A percentile compares a stretch with the other conserved stretches of the same genome.
Evolutionary conservation across 2,329 filamentous ascomycete species (phyloP).

Genomic region (Teratosphaeria pseudoeucalypti): DNA sequence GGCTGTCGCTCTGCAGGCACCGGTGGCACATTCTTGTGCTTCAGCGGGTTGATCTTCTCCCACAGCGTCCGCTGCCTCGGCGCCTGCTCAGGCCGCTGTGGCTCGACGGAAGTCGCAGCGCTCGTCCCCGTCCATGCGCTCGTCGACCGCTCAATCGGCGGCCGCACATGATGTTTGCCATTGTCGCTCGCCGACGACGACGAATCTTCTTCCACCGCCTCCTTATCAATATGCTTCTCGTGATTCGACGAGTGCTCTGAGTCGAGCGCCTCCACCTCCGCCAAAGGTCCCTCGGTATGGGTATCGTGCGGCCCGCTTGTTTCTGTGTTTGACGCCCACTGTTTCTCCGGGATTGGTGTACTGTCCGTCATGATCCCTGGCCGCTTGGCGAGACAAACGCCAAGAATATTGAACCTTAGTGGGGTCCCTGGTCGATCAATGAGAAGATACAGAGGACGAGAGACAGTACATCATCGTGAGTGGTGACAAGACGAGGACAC

Average conservation of each 20-base stretch:
- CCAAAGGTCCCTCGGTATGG: conserved; percentile 30
- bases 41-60: conserved; percentile 42
- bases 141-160: conserved; percentile 12
- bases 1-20: conserved; percentile 43
- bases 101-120: conserved; percentile 12
- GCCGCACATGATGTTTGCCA: not conserved
- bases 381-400: not conserved
- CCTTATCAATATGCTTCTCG: conserved; percentile 23
- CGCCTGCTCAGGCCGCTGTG: conserved; percentile 12
- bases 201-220: conserved; percentile 13
- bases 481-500: not conserved
- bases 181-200: not conserved
- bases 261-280: conserved; percentile 26
- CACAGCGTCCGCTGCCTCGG: conserved; percentile 50
- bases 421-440: not conserved
- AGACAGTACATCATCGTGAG: not conserved
- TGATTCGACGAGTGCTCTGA: conserved; percentile 26
- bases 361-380: conserved; percentile 4
- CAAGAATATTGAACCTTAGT: not conserved
- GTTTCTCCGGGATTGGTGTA: conserved; percentile 2
- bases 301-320: conserved; percentile 10
- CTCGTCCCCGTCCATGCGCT: conserved; percentile 27
- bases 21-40: conserved; percentile 42
- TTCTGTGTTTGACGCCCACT: conserved; percentile 5
- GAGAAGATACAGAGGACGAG: not conserved